Base-by-base conservation (phyloP, 495 filamentous ascomycete species). In the Penicillium crystallinum region DNA sequence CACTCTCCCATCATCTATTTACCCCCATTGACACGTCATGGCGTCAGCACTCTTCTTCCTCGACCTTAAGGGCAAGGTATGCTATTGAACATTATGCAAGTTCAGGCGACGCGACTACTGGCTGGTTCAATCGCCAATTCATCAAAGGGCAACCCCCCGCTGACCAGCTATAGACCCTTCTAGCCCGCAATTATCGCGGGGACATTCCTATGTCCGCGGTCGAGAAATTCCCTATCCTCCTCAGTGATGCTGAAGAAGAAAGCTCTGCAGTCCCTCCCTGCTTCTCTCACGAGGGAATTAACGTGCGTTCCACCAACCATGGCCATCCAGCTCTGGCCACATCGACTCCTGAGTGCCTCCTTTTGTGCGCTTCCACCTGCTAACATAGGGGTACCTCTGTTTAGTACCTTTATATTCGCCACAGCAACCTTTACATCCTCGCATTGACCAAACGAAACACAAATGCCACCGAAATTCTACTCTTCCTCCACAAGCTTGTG, bases 141-240 rank as follows among this genome's bases (percentile, higher is more conserved):
- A 29, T 47, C 45, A 25, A 49, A 35, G 18, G 29, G 31, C 25
- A 45, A 23, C 12, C 48, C 37, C 23, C 37, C 46, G 62, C 71
- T 79, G 56, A 77, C 62, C 36, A 35, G 34, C 46, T 40, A 48
- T 68, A 96, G 90, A 97, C 95, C 77, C 91, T 97, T 60, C 81
- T 99, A 61, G 95, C 95, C 67, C 88, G 95, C 65, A 99, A 97
- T 75, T 99, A 99, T 73, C 83, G 95, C 70, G 95, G 95, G 62
- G 95, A 99, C 66, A 95, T 99, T 63, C 95, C 95, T 68, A 97
- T 99, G 95, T 95, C 90, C 49, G 95, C 95, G 38, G 95, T 97
- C 66, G 95, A 99, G 74, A 93, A 93, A 70, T 99, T 99, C 71
- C 95, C 95, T 52, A 81, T 95, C 63, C 89, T 99, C 54, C 83